Evolutionary conservation across 2,329 filamentous ascomycete species (phyloP).

Genomic region (Coniochaeta pulveracea): DNA sequence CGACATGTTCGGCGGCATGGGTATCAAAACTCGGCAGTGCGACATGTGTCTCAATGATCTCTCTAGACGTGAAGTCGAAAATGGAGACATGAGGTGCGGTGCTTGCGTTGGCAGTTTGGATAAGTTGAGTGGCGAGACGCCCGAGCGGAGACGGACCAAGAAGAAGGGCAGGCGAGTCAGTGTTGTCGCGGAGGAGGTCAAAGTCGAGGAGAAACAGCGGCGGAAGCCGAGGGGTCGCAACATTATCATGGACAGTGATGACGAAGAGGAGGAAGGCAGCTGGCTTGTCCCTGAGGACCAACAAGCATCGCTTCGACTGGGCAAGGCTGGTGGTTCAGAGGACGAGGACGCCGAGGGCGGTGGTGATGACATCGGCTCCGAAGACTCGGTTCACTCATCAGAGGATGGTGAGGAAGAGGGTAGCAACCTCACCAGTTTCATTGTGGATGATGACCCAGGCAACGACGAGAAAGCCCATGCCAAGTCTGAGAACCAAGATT

Average conservation of each 20-base stretch:
- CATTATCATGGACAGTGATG: conserved; percentile 55
- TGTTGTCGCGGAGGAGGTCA: conserved; percentile 20
- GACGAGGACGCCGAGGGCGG: conserved; percentile 83
- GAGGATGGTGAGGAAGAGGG: conserved; percentile 42
- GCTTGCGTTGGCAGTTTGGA: conserved; percentile 68
- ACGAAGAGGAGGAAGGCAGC: conserved; percentile 57
- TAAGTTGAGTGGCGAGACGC: conserved; percentile 41
- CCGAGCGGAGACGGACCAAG: conserved; percentile 23
- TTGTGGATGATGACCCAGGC: conserved; percentile 36
- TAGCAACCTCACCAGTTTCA: conserved; percentile 43
- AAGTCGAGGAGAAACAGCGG: conserved; percentile 17
- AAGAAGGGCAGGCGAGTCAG: conserved; percentile 22
- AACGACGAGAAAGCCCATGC: conserved; percentile 15
- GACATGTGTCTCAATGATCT: conserved; percentile 71
- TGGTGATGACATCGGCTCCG: conserved; percentile 64
- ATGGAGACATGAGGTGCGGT: conserved; percentile 38
- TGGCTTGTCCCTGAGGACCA: conserved; percentile 70
- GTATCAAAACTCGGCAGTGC: conserved; percentile 66
- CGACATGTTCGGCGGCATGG: conserved; percentile 76
- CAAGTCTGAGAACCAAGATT: conserved; percentile 10
- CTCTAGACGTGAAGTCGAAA: conserved; percentile 37
- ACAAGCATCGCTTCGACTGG: conserved; percentile 47
- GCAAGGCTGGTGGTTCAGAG: conserved; percentile 71
- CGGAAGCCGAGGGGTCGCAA: conserved; percentile 36
- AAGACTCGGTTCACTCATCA: conserved; percentile 51